phyloP scores from a whole-genome alignment of 2,329 filamentous ascomycete species.

The Elsinoe fawcettii region DNA sequence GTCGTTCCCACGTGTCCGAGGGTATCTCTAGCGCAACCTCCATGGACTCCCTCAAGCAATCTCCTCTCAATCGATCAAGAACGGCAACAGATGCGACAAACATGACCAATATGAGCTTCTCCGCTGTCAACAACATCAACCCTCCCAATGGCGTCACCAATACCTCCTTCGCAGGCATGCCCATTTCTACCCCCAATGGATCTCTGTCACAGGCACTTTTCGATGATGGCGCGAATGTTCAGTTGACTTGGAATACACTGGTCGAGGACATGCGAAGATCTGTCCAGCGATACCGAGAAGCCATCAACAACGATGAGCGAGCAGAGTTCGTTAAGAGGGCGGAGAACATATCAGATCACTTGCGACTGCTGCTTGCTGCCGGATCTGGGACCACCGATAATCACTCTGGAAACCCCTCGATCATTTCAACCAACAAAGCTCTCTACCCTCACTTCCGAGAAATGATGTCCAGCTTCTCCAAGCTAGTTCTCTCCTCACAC shows the following conservation, averaged over 20 bases:
- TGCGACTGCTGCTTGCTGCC: conserved; percentile 85
- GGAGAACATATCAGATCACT: conserved; percentile 97
- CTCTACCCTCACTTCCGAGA: conserved; percentile 95
- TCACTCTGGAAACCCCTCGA: conserved; percentile 96
- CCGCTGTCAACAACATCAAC: conserved; percentile 36
- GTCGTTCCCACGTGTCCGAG: conserved; percentile 58
- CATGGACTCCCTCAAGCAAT: conserved; percentile 80
- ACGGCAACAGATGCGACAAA: conserved; percentile 39
- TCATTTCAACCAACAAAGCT: conserved; percentile 96
- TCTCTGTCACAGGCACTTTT: conserved; percentile 73
- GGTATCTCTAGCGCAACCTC: conserved; percentile 79
- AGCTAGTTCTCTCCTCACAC: conserved; percentile 93
- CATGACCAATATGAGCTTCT: conserved; percentile 42
- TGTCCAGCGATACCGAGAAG: conserved; percentile 81
- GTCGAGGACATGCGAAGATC: conserved; percentile 89
- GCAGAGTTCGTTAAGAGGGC: conserved; percentile 88
- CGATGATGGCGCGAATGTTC: conserved; percentile 72
- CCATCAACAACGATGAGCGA: conserved; percentile 73
- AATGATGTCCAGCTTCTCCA: conserved; percentile 99
- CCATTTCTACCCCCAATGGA: conserved; percentile 31
- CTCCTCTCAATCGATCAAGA: conserved; percentile 51
- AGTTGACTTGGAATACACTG: conserved; percentile 80
- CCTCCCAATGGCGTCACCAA: conserved; percentile 45
- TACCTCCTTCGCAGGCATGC: conserved; percentile 48
- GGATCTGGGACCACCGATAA: conserved; percentile 97